Conservation (phyloP, 2,329 filamentous ascomycete genomes). For the Aspergillus terreus region DNA sequence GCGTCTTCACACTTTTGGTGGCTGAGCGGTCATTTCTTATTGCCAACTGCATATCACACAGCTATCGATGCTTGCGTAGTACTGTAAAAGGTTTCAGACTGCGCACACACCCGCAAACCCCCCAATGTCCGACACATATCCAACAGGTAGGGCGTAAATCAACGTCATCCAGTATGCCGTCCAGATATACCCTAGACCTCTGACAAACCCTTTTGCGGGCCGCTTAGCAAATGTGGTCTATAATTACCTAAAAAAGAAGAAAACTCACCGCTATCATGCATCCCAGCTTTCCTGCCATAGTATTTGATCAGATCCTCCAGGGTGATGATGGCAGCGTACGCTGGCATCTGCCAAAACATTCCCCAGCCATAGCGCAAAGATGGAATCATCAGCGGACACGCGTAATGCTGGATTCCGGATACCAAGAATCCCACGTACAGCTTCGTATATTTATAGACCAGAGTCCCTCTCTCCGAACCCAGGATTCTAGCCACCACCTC, state of each 20-base stretch:
- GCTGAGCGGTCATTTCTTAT: too few relatives aligned
- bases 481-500: not conserved
- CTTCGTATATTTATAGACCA: conserved; percentile 2
- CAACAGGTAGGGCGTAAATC: conserved; percentile 1
- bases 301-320: conserved; percentile 2
- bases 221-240: not conserved
- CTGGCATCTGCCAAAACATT: conserved; percentile 3
- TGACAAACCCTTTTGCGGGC: not conserved
- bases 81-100: too few relatives aligned
- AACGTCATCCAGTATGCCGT: conserved; percentile 1
- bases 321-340: not conserved
- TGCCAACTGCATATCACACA: too few relatives aligned
- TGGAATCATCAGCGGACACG: not conserved
- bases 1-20: too few relatives aligned
- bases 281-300: conserved; percentile 1
- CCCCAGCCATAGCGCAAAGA: conserved; percentile 1
- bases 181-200: conserved; percentile 1
- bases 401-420: not conserved
- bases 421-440: not conserved
- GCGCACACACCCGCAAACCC: not conserved
- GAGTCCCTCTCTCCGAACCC: not conserved
- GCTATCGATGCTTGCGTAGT: too few relatives aligned
- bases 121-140: conserved; percentile 2
- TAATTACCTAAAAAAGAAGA: not conserved
- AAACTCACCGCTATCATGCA: conserved; percentile 1